Base-by-base conservation (phyloP, 2,329 filamentous ascomycete species). In the Trichoderma citrinoviride region DNA sequence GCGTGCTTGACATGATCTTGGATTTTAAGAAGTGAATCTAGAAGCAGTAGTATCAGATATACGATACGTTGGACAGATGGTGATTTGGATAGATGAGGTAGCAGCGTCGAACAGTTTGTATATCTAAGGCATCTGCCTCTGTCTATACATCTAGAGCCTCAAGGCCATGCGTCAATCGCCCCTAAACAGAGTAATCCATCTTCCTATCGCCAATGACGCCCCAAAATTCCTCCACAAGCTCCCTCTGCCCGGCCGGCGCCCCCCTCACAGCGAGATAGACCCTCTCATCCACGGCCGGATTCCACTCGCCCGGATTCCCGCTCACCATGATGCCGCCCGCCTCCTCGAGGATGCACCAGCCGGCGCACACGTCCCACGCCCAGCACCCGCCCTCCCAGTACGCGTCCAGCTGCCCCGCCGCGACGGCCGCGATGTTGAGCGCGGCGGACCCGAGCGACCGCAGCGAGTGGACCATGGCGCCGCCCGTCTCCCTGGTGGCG, bases 381-480 rank as follows among this genome's bases (percentile, higher is more conserved):
- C 90, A 94, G 76, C 90, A 92, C 0, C 91, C 91, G 43, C 89
- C 90, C 77, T 94, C 91, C 91, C 91, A 94, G 74, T 92, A 94
- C 23, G 86, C 71, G 74, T 94, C 91, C 27, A 92, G 70, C 74
- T 87, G 83, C 0, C 91, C 91, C 10, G 86, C 84, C 3, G 91
- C 91, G 3, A 92, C 88, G 44, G 82, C 84, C 65, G 89, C 91
- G 19, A 93, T 76, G 75, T 93, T 93, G 71, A 94, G 78, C 46
- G 91, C 91, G 7, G 91, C 91, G 57, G 84, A 88, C 2, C 91
- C 91, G 67, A 92, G 77, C 41, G 82, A 86, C n/a, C 91, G 81
- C 65, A 94, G 75, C 10, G 85, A 86, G 73, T 93, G 91, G 52
- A 91, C 90, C 90, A 94, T 94, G 5, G 85, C 83, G 7, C 90